These are phyloP conservation scores for Aurantiochytrium sp. DNA, from an alignment of 108 stramenopile genomes.

Conservation along the genomic window DNA sequence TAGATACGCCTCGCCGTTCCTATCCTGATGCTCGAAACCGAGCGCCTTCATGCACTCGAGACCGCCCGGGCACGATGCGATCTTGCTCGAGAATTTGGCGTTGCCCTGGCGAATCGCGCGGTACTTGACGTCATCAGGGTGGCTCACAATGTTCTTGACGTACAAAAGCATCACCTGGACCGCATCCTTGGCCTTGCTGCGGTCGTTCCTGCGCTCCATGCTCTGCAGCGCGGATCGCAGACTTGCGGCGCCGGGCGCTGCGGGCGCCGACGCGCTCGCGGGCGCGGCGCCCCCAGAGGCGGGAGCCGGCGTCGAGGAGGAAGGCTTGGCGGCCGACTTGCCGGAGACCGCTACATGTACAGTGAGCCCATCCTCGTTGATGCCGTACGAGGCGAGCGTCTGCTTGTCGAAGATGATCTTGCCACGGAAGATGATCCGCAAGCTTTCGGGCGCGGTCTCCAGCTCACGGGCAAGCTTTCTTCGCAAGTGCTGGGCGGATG, in stretches of 20 bases:
- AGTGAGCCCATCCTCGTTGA: neutral
- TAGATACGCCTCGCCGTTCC: neutral
- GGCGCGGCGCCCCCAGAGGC: neutral
- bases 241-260: neutral
- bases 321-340: neutral
- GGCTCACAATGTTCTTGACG: neutral
- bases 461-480: neutral
- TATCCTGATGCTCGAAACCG: neutral
- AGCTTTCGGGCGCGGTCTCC: neutral
- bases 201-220: neutral
- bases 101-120: neutral
- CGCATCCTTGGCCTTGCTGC: neutral
- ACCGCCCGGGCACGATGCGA: neutral
- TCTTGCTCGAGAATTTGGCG: constrained; percentile 3
- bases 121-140: constrained; percentile 24
- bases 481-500: constrained; percentile 13
- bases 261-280: neutral
- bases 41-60: constrained; percentile 14
- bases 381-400: constrained; percentile 8
- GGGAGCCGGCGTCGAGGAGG: neutral
- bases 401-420: neutral
- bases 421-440: neutral
- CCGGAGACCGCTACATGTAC: neutral
- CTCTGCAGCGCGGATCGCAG: neutral
- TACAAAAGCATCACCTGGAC: constrained; percentile 2